These are phyloP conservation scores for Colletotrichum lupini DNA, from an alignment of 2,329 filamentous ascomycete genomes.

Conservation along the genomic window DNA sequence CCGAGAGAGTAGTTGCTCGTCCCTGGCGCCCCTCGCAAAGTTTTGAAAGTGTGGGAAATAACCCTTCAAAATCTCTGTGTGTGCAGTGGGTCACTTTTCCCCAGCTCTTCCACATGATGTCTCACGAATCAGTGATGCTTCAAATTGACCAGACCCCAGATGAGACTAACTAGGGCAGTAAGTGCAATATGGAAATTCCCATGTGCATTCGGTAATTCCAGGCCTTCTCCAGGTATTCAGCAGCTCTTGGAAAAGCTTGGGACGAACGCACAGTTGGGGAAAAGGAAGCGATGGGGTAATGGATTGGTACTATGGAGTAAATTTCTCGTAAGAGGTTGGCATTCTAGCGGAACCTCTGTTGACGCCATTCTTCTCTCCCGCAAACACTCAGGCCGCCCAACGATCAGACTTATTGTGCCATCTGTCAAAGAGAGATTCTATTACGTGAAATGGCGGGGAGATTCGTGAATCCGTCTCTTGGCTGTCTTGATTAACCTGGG, in stretches of 20 bases:
- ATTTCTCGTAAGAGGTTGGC: constrained; percentile 28
- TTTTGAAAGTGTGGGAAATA: not conserved
- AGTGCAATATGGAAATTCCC: not conserved
- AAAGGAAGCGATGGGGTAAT: constrained; percentile 1
- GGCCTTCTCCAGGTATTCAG: not conserved
- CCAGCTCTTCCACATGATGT: not conserved
- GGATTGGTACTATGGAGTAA: constrained; percentile 22
- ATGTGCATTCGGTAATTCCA: not conserved
- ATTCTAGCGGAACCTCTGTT: constrained; percentile 10
- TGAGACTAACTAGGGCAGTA: constrained; percentile 2
- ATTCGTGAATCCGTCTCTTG: not conserved
- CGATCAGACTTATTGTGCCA: not conserved
- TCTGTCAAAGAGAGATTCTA: not conserved
- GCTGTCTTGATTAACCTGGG: constrained; percentile 8
- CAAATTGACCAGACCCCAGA: not conserved
- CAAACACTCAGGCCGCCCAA: constrained; percentile 12
- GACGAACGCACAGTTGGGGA: constrained; percentile 23
- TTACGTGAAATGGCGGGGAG: constrained; percentile 6
- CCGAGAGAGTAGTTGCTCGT: not conserved
- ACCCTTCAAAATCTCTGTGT: not conserved
- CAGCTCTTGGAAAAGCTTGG: not conserved
- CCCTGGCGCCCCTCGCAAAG: not conserved
- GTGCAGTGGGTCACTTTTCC: not conserved
- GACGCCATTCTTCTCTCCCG: not conserved
- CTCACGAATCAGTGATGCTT: not conserved